phyloP scores from a whole-genome alignment of 768 basidiomycete species.

The Rhizopogon sp. region DNA sequence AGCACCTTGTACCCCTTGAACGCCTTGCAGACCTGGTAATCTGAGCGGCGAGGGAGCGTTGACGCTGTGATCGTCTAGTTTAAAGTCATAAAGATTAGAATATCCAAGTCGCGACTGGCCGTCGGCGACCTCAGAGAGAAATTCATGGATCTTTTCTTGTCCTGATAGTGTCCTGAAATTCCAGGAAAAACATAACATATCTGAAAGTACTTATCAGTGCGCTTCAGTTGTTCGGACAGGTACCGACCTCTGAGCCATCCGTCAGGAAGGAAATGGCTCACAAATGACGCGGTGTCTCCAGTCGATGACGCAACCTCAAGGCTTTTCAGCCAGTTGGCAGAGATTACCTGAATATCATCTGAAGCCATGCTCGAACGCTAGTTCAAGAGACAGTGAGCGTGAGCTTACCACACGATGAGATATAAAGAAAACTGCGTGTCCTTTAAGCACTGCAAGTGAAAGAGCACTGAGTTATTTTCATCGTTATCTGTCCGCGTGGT shows the following conservation, averaged over 20 bases:
- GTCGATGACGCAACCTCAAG: neutral
- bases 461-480: neutral
- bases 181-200: neutral
- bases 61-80: constrained; percentile 47
- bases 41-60: constrained; percentile 76
- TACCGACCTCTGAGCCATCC: neutral
- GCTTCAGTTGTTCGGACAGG: neutral
- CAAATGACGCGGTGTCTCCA: neutral
- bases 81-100: neutral
- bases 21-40: constrained; percentile 57
- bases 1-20: too few species aligned
- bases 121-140: neutral
- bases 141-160: neutral
- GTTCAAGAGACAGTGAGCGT: neutral
- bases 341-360: neutral
- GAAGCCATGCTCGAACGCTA: neutral
- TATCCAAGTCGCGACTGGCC: neutral
- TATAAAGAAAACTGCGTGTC: neutral
- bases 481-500: too few species aligned
- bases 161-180: neutral
- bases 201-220: neutral
- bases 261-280: neutral
- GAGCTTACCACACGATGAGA: neutral
- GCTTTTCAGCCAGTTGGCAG: neutral
- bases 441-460: neutral